Conservation (phyloP, 2,329 filamentous ascomycete species). For the Cercospora zeina region DNA sequence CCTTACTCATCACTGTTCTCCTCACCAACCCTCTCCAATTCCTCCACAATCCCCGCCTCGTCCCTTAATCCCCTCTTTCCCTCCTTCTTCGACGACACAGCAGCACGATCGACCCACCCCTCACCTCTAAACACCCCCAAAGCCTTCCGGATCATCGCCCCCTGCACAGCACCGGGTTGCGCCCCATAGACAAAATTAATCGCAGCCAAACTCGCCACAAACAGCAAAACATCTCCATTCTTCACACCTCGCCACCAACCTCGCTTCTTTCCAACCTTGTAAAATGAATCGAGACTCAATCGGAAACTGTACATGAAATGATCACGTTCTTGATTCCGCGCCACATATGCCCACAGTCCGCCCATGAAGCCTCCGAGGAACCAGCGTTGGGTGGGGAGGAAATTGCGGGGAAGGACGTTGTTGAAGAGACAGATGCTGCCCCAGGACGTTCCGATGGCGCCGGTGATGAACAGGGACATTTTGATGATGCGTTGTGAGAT, state of each 20-base stretch:
- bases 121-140: constrained; percentile 74
- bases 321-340: constrained; percentile 62
- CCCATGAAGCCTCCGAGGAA: constrained; percentile 85
- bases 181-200: constrained; percentile 76
- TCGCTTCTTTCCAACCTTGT: constrained; percentile 91
- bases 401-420: constrained; percentile 67
- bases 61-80: constrained; percentile 17
- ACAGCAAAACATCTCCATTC: constrained; percentile 81
- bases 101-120: constrained; percentile 66
- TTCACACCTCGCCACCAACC: constrained; percentile 81
- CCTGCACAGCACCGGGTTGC: constrained; percentile 66
- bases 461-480: constrained; percentile 75
- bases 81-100: constrained; percentile 18
- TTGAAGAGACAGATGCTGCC: constrained; percentile 88
- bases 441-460: constrained; percentile 84
- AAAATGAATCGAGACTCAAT: constrained; percentile 76
- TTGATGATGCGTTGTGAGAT: constrained; percentile 70
- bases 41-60: constrained; percentile 26
- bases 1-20: background rate
- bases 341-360: constrained; percentile 80
- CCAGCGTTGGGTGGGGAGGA: constrained; percentile 81
- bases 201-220: constrained; percentile 74
- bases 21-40: constrained; percentile 14
- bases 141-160: constrained; percentile 67
- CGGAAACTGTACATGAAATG: constrained; percentile 79